These are phyloP conservation scores for Tylopilus sp. DNA, from an alignment of 768 basidiomycete species.

Conservation along the genomic window DNA sequence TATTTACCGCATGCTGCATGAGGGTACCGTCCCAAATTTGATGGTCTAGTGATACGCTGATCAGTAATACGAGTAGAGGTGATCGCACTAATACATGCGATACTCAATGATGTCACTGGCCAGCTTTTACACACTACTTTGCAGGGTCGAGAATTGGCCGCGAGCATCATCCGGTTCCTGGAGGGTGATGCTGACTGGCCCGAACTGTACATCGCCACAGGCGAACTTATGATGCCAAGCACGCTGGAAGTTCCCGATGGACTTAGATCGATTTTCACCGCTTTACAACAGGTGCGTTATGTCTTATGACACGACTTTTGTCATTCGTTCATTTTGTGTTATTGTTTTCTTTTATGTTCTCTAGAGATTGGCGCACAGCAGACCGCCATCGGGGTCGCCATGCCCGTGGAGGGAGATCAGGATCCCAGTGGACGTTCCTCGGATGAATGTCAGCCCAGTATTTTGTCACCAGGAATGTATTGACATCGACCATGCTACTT, in stretches of 20 bases:
- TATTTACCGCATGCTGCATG: slow-evolving; percentile 74
- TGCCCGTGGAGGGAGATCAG: slow-evolving; percentile 67
- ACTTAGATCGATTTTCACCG: slow-evolving; percentile 21
- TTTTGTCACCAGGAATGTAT: neutral
- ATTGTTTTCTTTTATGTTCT: slow-evolving; percentile 23
- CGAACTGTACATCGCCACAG: slow-evolving; percentile 64
- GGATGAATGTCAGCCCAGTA: slow-evolving; percentile 62
- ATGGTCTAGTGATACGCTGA: slow-evolving; percentile 4
- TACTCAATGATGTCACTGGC: slow-evolving; percentile 41
- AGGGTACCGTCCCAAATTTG: slow-evolving; percentile 49
- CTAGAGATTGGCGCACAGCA: slow-evolving; percentile 39
- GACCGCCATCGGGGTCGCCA: slow-evolving; percentile 33
- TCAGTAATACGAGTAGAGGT: slow-evolving; percentile 48
- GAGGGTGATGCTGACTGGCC: slow-evolving; percentile 67
- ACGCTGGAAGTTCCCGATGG: slow-evolving; percentile 30
- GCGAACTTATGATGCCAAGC: slow-evolving; percentile 59
- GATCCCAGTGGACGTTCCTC: slow-evolving; percentile 85
- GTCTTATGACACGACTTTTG: slow-evolving; percentile 16
- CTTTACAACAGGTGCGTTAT: slow-evolving; percentile 33
- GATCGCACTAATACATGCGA: slow-evolving; percentile 53
- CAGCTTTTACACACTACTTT: slow-evolving; percentile 31
- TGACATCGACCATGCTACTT: slow-evolving; percentile 10
- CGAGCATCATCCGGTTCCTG: slow-evolving; percentile 52
- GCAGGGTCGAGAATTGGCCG: slow-evolving; percentile 44
- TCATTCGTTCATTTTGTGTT: slow-evolving; percentile 23